Evolutionary conservation across 2,329 filamentous ascomycete species (phyloP), one percentile per base, ranked within the genome.

Genomic region (Neofusicoccum umdonicola): DNA sequence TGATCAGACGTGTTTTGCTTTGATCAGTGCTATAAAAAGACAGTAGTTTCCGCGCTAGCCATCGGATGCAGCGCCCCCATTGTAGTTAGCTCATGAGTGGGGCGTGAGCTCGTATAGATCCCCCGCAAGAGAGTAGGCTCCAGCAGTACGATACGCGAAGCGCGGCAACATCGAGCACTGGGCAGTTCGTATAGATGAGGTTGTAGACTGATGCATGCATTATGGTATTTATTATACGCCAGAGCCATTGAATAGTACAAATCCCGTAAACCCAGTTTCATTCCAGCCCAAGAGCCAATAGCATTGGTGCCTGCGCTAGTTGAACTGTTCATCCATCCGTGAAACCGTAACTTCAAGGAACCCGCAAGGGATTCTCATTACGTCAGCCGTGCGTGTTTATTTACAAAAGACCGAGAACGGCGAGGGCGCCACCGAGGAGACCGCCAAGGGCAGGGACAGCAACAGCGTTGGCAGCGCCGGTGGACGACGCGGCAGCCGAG

Each of bases 391-490:
- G 22, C 58, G 27, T 48, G 11, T 19, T 13, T 48, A 61, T 65
- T 65, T 65, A 65, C 63, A 65, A 41, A 39, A 65, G 63, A 54
- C 63, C 63, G 48, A 41, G 31, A 13, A 61, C 56, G 11, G 57
- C 56, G 47, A 65, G 15, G 50, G 42, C 63, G 22, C 45, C 63
- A 41, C 63, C 63, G 39, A 65, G 37, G 41, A 61, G 31, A 41
- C 56, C 48, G 6, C 63, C 63, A 4, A 65, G 17, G 42, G 57
- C 56, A 39, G 63, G 63, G 2, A 65, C 17, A 39, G 50, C n/a
- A 34, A 54, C 41, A 37, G 5, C 9, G 62, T 50, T 52, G 31
- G 62, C 62, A 12, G 52, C 52, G n/a, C 50, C 50, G 27, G 50
- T 57, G 37, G 51, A 17, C 7, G 62, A 64, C 11, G 51, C 44